Percentiles rank a stretch among this genome's conserved stretches.
Conservation (phyloP, 805 yeast species). For the Saturnispora kantuleensis region DNA sequence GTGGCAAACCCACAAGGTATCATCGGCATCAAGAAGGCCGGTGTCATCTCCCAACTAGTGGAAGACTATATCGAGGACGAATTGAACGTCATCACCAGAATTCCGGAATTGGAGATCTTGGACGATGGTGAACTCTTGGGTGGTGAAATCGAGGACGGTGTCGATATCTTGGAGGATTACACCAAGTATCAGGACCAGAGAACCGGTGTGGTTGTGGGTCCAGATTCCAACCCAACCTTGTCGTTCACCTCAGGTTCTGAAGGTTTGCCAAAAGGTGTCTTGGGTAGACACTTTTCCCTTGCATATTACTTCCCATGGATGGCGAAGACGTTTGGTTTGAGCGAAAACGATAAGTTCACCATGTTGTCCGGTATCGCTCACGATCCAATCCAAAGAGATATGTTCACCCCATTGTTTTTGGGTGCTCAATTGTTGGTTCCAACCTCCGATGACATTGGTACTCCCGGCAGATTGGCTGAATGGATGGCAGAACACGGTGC, state of each 20-base stretch:
- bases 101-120: slow-evolving; percentile 68
- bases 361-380: slow-evolving; percentile 99
- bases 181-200: slow-evolving; percentile 40
- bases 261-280: slow-evolving; percentile 97
- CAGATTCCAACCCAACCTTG: slow-evolving; percentile 93
- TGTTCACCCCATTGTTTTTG: slow-evolving; percentile 92
- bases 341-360: slow-evolving; percentile 79
- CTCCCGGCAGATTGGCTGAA: slow-evolving; percentile 94
- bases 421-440: slow-evolving; percentile 94
- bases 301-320: slow-evolving; percentile 99
- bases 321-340: slow-evolving; percentile 74
- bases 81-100: slow-evolving; percentile 57
- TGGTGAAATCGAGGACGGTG: slow-evolving; percentile 33
- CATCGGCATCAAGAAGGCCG: slow-evolving; percentile 86
- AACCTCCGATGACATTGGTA: slow-evolving; percentile 94
- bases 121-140: slow-evolving; percentile 68
- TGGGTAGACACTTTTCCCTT: slow-evolving; percentile 93
- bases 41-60: slow-evolving; percentile 66
- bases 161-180: slow-evolving; percentile 43
- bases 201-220: slow-evolving; percentile 91
- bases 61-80: slow-evolving; percentile 68
- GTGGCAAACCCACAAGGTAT: slow-evolving; percentile 93
- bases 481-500: slow-evolving; percentile 94
- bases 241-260: slow-evolving; percentile 97
- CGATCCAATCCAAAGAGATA: slow-evolving; percentile 98